These are phyloP conservation scores for Schoenoplectus triqueter DNA, from an alignment of 202 grass and related monocot species.

Conservation along the genomic window DNA sequence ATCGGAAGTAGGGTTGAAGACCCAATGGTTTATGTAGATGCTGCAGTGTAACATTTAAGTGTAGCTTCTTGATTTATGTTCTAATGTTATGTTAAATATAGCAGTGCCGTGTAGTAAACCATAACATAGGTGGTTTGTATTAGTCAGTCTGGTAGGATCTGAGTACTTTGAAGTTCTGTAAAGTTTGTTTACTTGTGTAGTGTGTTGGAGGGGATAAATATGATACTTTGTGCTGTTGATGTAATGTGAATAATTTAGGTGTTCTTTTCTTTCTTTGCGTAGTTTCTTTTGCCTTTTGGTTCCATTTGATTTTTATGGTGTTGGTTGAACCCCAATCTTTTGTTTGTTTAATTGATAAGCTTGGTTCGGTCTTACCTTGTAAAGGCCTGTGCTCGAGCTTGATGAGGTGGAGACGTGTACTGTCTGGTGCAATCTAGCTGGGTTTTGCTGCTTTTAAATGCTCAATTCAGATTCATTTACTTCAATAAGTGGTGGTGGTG, in stretches of 20 bases:
- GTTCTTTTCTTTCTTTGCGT: background rate
- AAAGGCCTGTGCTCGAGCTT: background rate
- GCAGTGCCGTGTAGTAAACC: background rate
- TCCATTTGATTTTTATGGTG: background rate
- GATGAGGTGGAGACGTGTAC: background rate
- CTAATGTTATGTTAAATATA: constrained; percentile 20
- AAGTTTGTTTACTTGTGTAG: constrained; percentile 28
- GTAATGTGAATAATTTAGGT: constrained; percentile 35
- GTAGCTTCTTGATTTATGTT: constrained; percentile 21
- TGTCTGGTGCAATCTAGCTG: background rate
- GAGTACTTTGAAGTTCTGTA: constrained; percentile 18
- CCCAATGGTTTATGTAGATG: constrained; percentile 16
- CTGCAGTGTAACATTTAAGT: constrained; percentile 31
- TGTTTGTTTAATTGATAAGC: background rate
- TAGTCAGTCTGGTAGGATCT: constrained; percentile 4
- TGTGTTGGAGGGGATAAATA: constrained; percentile 17
- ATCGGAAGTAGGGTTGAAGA: constrained; percentile 21
- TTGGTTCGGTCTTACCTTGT: background rate
- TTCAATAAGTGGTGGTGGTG: background rate
- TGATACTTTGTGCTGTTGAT: background rate
- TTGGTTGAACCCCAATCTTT: background rate
- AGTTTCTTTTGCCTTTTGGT: background rate
- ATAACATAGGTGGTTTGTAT: background rate
- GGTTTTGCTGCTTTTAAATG: background rate
- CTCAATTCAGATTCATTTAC: background rate